phyloP scores from a whole-genome alignment of 2,329 filamentous ascomycete species.

The Aspergillus oerlinghausenensis region DNA sequence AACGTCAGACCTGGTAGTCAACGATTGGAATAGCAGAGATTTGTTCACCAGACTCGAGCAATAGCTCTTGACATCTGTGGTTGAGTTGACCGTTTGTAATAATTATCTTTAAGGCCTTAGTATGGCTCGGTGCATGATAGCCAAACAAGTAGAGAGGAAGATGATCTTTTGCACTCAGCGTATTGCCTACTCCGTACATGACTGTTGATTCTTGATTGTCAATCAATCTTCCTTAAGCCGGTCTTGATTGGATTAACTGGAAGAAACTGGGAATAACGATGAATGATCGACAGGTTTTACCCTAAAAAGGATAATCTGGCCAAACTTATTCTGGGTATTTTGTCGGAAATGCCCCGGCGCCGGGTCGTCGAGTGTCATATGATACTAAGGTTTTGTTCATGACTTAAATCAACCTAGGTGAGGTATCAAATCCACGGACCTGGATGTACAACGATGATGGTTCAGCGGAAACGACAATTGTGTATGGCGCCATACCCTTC shows the following conservation, averaged over 20 bases:
- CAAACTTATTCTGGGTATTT: neutral
- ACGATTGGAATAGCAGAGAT: neutral
- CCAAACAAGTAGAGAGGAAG: neutral
- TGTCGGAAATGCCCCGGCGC: slow-evolving; percentile 1
- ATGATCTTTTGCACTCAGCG: neutral
- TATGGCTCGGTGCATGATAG: neutral
- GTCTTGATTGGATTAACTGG: neutral
- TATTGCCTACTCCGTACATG: neutral
- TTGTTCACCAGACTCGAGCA: neutral
- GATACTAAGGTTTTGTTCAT: neutral
- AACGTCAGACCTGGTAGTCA: neutral
- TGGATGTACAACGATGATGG: neutral
- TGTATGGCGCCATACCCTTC: neutral
- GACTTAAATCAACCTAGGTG: neutral
- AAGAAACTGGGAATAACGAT: neutral
- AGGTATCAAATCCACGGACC: neutral
- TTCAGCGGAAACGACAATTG: neutral
- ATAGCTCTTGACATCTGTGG: neutral
- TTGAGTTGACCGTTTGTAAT: neutral
- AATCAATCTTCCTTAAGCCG: neutral
- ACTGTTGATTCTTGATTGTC: neutral
- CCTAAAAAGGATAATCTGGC: slow-evolving; percentile 1
- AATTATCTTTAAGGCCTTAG: neutral
- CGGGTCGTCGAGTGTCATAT: slow-evolving; percentile 1
- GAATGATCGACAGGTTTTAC: slow-evolving; percentile 3